Evolutionary conservation across 179 eudicot species (phyloP), one percentile per base, ranked within the genome.

Genomic region (Beta lomatogona): DNA sequence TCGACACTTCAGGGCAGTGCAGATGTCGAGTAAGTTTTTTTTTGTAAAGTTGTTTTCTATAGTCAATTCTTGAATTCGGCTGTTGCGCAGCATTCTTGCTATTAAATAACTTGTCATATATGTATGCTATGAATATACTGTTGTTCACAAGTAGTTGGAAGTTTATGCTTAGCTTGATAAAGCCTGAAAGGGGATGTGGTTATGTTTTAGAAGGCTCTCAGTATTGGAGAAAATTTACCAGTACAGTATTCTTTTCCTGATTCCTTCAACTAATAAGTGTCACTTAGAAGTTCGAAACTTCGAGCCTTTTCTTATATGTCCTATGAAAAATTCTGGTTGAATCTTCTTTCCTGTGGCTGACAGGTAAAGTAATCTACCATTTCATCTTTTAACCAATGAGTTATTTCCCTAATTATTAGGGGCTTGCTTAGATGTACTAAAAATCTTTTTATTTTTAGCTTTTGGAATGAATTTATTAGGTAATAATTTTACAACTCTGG

Each of bases 1-100:
- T 92, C 52, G 99, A 97, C 84, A 78, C 90, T 80, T 94, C 98
- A 73, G 99, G 99, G 61, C 99, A 97, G 86, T 89, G 89, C 74
- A 89, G 99, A 84, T 97, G 99, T 48, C 99, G 99, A 68, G 99
- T 94, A 89, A 86, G 95, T 83, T 58, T 44, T 21, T 28, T 28
- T 60, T 68, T 53, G 44, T 31, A 6, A 9, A 6, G 53, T 9
- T 6, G 4, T 74, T 25, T 12, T 22, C 11, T 73, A 18, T 52
- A 25, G 21, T 13, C 2, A 25, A 25, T 6, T n/a, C 21, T 13
- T 8, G 19, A 9, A 58, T 76, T n/a, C 46, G 4, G 25, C 16
- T 52, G 54, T 45, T 57, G 9, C 45, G 52, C 57, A 45, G 25
- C 19, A 45, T 19, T 18, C 45, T 63, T 77, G 14, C 7, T 18